These are phyloP conservation scores for Exophiala calicioides DNA, from an alignment of 2,329 filamentous ascomycete species.

Conservation along the genomic window DNA sequence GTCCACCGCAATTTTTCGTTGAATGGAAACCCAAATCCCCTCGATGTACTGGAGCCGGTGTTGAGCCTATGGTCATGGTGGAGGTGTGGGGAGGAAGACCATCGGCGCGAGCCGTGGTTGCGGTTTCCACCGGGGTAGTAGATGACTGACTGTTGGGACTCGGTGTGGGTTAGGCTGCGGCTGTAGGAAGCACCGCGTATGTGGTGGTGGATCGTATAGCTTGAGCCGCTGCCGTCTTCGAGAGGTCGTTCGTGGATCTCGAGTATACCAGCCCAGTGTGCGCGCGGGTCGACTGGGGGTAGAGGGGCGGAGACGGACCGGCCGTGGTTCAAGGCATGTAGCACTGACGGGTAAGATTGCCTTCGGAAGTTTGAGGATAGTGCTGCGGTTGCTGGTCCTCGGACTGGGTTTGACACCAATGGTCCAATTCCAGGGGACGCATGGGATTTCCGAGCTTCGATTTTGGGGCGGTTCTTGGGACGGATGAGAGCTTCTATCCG, in stretches of 20 bases:
- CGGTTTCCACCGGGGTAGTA: conserved; percentile 6
- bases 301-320: conserved; percentile 30
- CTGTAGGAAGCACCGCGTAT: conserved; percentile 42
- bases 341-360: conserved; percentile 17
- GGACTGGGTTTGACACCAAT: conserved; percentile 30
- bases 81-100: conserved; percentile 65
- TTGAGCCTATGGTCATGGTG: conserved; percentile 61
- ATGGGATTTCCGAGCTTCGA: conserved; percentile 30
- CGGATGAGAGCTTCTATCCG: conserved; percentile 17
- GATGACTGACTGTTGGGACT: conserved; percentile 42
- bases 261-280: conserved; percentile 43
- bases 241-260: conserved; percentile 23
- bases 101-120: conserved; percentile 12
- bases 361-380: conserved; percentile 7
- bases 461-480: conserved; percentile 17
- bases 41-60: conserved; percentile 26
- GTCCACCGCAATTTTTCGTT: conserved; percentile 52
- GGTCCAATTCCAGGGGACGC: conserved; percentile 29
- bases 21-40: conserved; percentile 31
- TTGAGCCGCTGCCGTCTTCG: conserved; percentile 21
- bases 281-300: conserved; percentile 46
- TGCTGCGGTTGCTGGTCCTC: conserved; percentile 19
- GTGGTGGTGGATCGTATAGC: conserved; percentile 24
- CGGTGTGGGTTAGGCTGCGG: conserved; percentile 42
- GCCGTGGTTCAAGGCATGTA: too few relatives aligned